Evolutionary conservation across 2,329 filamentous ascomycete species (phyloP).

Genomic region (Scorias spongiosa): DNA sequence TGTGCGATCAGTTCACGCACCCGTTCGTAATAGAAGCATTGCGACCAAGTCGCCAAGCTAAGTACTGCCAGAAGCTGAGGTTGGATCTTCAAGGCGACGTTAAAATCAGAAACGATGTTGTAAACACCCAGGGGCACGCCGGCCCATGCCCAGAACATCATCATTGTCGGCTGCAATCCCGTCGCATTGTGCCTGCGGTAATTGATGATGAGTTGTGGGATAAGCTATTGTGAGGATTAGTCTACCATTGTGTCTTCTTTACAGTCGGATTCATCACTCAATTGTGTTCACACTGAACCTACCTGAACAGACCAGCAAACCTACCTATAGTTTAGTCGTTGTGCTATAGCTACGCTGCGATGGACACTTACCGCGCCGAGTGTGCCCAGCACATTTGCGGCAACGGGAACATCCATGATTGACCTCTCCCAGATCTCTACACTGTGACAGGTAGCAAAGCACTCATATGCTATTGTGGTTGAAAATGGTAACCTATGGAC

Average conservation of each 20-base stretch:
- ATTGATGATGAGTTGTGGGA: slow-evolving; percentile 57
- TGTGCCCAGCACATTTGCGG: slow-evolving; percentile 44
- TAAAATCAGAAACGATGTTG: slow-evolving; percentile 40
- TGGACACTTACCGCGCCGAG: slow-evolving; percentile 31
- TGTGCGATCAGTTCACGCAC: slow-evolving; percentile 3
- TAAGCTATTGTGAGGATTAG: slow-evolving; percentile 31
- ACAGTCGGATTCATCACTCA: too few relatives aligned
- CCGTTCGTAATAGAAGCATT: slow-evolving; percentile 40
- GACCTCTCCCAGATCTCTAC: background rate
- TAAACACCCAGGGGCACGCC: slow-evolving; percentile 52
- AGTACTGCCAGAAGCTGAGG: slow-evolving; percentile 40
- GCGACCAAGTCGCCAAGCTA: slow-evolving; percentile 39
- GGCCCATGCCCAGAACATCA: slow-evolving; percentile 55
- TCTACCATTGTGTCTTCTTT: too few relatives aligned
- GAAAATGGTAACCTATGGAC: too few relatives aligned
- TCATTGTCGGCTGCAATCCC: slow-evolving; percentile 54
- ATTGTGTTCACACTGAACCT: slow-evolving; percentile 2
- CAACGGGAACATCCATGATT: slow-evolving; percentile 38
- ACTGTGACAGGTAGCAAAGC: background rate
- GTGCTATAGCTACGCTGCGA: background rate
- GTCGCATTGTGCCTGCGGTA: slow-evolving; percentile 49
- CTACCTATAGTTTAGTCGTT: background rate
- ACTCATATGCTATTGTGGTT: background rate
- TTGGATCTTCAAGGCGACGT: slow-evolving; percentile 39
- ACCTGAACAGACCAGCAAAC: slow-evolving; percentile 53